Base-by-base conservation (phyloP, 208 protist species). In the Leishmania tropica region DNA sequence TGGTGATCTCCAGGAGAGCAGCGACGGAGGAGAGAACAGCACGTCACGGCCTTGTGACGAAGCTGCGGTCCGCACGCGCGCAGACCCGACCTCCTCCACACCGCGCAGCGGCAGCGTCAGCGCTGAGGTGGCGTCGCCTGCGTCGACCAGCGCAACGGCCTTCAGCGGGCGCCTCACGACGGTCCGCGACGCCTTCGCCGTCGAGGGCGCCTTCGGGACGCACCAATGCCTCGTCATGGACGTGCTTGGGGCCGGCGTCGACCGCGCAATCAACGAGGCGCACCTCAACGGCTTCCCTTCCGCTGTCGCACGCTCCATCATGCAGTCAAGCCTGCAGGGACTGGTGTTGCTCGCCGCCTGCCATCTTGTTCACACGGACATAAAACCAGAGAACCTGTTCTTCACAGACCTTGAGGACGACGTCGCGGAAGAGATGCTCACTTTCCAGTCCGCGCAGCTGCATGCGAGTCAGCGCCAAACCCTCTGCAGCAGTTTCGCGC, bases 191-290 rank as follows among this genome's bases (percentile, higher is more conserved):
- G 64, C 77, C 72, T 96, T 96, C 81, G 85, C 70, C 17, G 87
- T 94, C 56, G 72, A 86, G 40, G 93, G 93, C 15, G 60, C 56
- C 47, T 85, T 89, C 79, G 93, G 93, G 76, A 87, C 77, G 24
- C 93, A 99, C 81, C 84, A 98, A 28, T 98, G 95, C 81, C 95
- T 99, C 83, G 97, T 98, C 15, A 98, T 99, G 87, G 94, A 99
- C 85, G 85, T 98, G 0, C 81, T 99, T 17, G 98, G 98, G n/a
- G 75, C 89, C 21, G 98, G 98, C 75, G 84, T 99, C 17, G 92
- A 99, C 35, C 78, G 84, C 35, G 80, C 99, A 35, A 99, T 99
- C 80, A 95, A 95, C 81, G 83, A 96, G 77, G 93, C 89, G 40
- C 76, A 93, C 64, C 98, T 99, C 78, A 42, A 92, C n/a, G 98